phyloP scores from a whole-genome alignment of 2,329 filamentous ascomycete genomes.

The Aspergillaceae sp. region DNA sequence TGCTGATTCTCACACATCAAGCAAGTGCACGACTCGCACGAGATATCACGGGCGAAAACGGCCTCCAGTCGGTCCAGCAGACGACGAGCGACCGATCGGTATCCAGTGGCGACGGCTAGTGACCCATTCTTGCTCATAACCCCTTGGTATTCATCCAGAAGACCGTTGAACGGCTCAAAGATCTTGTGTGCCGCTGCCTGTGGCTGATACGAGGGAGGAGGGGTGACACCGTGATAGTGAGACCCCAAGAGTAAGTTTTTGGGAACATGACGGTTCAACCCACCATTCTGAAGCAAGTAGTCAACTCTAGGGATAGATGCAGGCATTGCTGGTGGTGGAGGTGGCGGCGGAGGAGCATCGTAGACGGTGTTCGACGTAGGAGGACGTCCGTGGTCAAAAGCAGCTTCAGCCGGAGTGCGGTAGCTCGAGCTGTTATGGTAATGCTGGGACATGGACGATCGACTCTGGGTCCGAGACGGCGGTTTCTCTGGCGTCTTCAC shows the following conservation, averaged over 20 bases:
- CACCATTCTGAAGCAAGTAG: slow-evolving; percentile 84
- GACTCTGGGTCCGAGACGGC: slow-evolving; percentile 27
- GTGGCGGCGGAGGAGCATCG: slow-evolving; percentile 58
- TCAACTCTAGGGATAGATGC: slow-evolving; percentile 75
- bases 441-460: slow-evolving; percentile 19
- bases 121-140: slow-evolving; percentile 81
- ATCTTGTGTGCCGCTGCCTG: slow-evolving; percentile 61
- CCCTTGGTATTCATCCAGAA: slow-evolving; percentile 76
- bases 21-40: slow-evolving; percentile 74
- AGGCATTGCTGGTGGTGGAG: slow-evolving; percentile 58
- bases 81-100: slow-evolving; percentile 84
- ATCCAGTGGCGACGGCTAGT: slow-evolving; percentile 87
- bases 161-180: slow-evolving; percentile 72
- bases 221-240: slow-evolving; percentile 46
- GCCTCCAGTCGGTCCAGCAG: slow-evolving; percentile 85
- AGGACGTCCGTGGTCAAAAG: slow-evolving; percentile 25
- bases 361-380: slow-evolving; percentile 22
- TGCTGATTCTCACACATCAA: slow-evolving; percentile 69
- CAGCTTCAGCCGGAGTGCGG: slow-evolving; percentile 29
- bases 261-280: slow-evolving; percentile 61
- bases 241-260: slow-evolving; percentile 56
- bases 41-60: slow-evolving; percentile 88
- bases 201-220: slow-evolving; percentile 53
- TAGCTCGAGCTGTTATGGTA: slow-evolving; percentile 5
- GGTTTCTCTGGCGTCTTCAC: slow-evolving; percentile 23